Evolutionary conservation across 371 early-diverging fungal genomes (phyloP), one percentile per base, ranked within the genome.

Genomic region (Rhizopus stolonifer): DNA sequence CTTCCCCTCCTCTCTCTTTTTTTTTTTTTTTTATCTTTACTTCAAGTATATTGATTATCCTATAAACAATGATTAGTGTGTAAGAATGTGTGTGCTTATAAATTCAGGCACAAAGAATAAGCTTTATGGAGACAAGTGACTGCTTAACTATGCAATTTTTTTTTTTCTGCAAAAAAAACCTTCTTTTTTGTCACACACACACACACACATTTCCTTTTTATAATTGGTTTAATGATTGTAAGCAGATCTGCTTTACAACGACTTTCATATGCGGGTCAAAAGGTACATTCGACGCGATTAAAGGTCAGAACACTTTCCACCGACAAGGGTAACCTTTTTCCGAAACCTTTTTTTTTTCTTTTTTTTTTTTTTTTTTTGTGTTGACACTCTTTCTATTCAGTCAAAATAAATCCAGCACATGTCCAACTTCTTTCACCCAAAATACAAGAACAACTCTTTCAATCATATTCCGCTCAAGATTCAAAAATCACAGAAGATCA

Each of bases 351-450:
- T 4, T 5, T 36, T 14, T 2, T 11, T 4, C 36, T 4, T 36
- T 4, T 8, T 14, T 15, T 14, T 3, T 36, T 3, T n/a, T 4
- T 36, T 14, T 5, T 4, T 36, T 4, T 11, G 14, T 36, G 14
- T 11, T n/a, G 14, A 36, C 5, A 8, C 4, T 8, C 36, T 36
- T 36, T 36, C n/a, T 1, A 8, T 29, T 29, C 53, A 70, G 74
- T 67, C 21, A 57, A 52, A 54, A 62, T 58, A 13, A 76, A 76
- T 32, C 64, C 72, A 19, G 80, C 79, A 17, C 74, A 83, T 19
- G 77, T 83, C 1, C 83, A 83, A 47, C 58, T 83, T 47, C 59
- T 83, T n/a, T 69, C 80, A 11, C 72, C 72, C 11, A 57, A 45
- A 0, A 55, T 83, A 22, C 77, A 81, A 39, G 43, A 56, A n/a